Conservation (phyloP, 2,329 filamentous ascomycete genomes). For the Pyrenochaeta sp. region DNA sequence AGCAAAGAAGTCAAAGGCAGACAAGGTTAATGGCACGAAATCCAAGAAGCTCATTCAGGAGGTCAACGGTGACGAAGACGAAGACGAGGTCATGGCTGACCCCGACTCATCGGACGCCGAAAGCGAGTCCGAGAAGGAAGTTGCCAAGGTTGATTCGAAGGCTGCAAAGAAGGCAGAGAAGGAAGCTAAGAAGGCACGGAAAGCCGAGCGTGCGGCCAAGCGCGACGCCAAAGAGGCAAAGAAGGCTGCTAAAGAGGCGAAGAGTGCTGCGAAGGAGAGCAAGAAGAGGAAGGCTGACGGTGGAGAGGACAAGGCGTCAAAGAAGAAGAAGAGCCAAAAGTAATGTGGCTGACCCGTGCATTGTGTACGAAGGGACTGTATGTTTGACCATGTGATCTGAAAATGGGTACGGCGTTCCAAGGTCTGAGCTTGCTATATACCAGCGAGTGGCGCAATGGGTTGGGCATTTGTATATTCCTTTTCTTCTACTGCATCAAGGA, state of each 20-base stretch:
- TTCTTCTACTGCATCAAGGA: conserved; percentile 26
- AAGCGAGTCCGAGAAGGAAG: conserved; percentile 34
- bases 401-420: conserved; percentile 25
- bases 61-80: conserved; percentile 53
- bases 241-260: conserved; percentile 58
- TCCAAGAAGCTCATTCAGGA: conserved; percentile 59
- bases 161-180: conserved; percentile 51
- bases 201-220: conserved; percentile 49
- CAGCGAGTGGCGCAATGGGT: neutral
- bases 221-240: conserved; percentile 59
- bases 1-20: conserved; percentile 60
- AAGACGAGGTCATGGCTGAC: conserved; percentile 51
- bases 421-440: conserved; percentile 16
- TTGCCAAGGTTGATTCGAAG: conserved; percentile 46
- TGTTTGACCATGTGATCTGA: conserved; percentile 20
- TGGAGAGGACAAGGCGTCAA: conserved; percentile 53
- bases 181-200: conserved; percentile 54
- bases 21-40: conserved; percentile 50
- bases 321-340: conserved; percentile 66
- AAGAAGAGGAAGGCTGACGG: conserved; percentile 53
- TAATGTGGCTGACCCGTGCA: too few species aligned
- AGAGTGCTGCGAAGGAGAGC: conserved; percentile 62
- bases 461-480: conserved; percentile 7
- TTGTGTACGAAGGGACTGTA: conserved; percentile 7
- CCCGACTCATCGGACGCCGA: conserved; percentile 43